These are phyloP conservation scores for Tillandsia leiboldiana DNA, from an alignment of 176 grass and related monocot genomes.

Conservation along the genomic window DNA sequence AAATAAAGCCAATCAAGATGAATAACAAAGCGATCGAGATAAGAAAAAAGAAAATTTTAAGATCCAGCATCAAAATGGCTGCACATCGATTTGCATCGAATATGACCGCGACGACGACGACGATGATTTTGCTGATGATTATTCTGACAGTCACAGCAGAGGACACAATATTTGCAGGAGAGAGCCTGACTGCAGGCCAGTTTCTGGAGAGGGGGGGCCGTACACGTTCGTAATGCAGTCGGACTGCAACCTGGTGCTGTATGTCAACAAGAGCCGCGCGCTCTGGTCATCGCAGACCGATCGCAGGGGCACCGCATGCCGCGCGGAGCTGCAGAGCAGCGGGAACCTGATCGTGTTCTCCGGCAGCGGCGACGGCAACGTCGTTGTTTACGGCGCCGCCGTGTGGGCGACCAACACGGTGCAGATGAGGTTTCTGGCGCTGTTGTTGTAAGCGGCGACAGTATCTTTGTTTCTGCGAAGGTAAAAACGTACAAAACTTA, in stretches of 20 bases:
- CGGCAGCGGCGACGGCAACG: conserved; percentile 16
- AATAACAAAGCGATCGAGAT: too few relatives aligned
- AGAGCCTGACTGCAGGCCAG: conserved; percentile 14
- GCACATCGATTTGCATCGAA: too few relatives aligned
- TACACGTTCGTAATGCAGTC: conserved; percentile 15
- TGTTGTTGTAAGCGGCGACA: too few relatives aligned
- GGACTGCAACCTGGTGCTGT: conserved; percentile 35
- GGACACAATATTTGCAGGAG: conserved; percentile 3
- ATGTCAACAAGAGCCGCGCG: conserved; percentile 13
- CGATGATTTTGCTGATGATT: too few relatives aligned
- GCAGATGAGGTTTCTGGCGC: neutral
- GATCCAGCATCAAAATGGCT: too few relatives aligned
- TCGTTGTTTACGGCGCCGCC: conserved; percentile 26
- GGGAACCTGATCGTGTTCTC: conserved; percentile 28
- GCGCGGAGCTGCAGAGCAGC: conserved; percentile 7
- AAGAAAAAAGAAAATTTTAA: too few relatives aligned
- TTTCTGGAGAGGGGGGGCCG: conserved; percentile 1
- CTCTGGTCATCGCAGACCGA: conserved; percentile 14
- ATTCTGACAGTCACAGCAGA: neutral
- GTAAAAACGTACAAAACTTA: too few relatives aligned
- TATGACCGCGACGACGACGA: too few relatives aligned
- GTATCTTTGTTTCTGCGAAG: too few relatives aligned
- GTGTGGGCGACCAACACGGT: conserved; percentile 18
- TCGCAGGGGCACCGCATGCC: conserved; percentile 6
- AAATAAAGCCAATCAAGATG: too few relatives aligned